phyloP scores from a whole-genome alignment of 768 basidiomycete species.

The Boletus huronensis region DNA sequence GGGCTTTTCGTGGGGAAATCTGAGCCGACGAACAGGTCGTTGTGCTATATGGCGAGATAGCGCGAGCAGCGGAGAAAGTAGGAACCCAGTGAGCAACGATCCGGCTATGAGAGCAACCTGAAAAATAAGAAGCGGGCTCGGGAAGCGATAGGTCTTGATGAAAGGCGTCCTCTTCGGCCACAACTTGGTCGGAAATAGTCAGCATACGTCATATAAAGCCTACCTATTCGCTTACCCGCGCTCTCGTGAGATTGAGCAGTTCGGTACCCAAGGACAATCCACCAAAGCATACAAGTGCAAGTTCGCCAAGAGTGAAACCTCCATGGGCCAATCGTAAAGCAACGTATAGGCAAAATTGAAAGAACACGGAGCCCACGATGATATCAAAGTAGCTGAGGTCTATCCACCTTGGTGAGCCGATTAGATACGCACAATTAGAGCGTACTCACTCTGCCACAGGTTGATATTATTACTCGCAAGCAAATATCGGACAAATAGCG shows the following conservation, averaged over 20 bases:
- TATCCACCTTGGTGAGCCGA: slow-evolving; percentile 30
- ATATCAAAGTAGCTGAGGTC: slow-evolving; percentile 80
- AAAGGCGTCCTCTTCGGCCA: slow-evolving; percentile 77
- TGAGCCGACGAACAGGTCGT: slow-evolving; percentile 75
- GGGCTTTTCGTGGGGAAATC: slow-evolving; percentile 77
- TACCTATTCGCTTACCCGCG: slow-evolving; percentile 52
- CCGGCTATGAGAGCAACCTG: slow-evolving; percentile 93
- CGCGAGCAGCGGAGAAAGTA: slow-evolving; percentile 90
- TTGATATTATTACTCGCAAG: slow-evolving; percentile 42
- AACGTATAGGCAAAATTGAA: slow-evolving; percentile 87
- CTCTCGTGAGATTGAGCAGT: slow-evolving; percentile 77
- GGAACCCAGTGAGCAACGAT: slow-evolving; percentile 86
- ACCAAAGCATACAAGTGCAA: slow-evolving; percentile 84
- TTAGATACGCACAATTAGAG: not conserved
- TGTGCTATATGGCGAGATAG: slow-evolving; percentile 91
- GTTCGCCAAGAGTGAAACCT: slow-evolving; percentile 94
- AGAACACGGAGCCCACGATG: slow-evolving; percentile 69
- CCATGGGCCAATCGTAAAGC: slow-evolving; percentile 87
- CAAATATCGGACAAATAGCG: slow-evolving; percentile 47
- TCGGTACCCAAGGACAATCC: slow-evolving; percentile 87
- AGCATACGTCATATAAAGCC: not conserved
- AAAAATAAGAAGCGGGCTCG: slow-evolving; percentile 87
- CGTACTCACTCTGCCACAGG: slow-evolving; percentile 68
- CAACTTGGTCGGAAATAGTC: slow-evolving; percentile 44
- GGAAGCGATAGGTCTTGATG: slow-evolving; percentile 89